A percentile compares a stretch with the other conserved stretches of the same genome.
Conservation (phyloP, 1,284 basidiomycete species). For the Caloboletus inedulis region DNA sequence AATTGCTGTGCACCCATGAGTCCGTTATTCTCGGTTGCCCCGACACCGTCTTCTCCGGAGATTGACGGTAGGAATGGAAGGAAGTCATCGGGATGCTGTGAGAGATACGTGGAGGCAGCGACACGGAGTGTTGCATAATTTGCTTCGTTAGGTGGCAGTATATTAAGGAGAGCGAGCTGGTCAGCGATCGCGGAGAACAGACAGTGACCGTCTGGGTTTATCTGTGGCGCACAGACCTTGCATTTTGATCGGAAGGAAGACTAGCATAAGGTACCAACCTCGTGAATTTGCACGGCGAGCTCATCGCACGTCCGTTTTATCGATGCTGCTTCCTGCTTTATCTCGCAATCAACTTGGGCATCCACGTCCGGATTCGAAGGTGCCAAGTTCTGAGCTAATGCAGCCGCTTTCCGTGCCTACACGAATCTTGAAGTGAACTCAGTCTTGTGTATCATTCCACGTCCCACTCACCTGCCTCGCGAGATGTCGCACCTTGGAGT, state of each 20-base stretch:
- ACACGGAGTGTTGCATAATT: slow-evolving; percentile 60
- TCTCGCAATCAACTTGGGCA: slow-evolving; percentile 65
- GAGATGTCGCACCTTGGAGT: slow-evolving; percentile 69
- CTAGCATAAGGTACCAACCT: slow-evolving; percentile 46
- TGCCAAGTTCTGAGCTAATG: slow-evolving; percentile 57
- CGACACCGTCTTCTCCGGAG: slow-evolving; percentile 72
- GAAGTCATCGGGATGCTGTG: slow-evolving; percentile 85
- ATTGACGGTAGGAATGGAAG: slow-evolving; percentile 87
- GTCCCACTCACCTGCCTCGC: slow-evolving; percentile 66
- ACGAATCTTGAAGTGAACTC: slow-evolving; percentile 1
- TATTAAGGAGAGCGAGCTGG: slow-evolving; percentile 67
- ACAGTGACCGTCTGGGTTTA: slow-evolving; percentile 94
- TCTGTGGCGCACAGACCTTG: slow-evolving; percentile 43
- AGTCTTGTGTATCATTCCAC: neutral
- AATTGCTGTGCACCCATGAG: slow-evolving; percentile 74
- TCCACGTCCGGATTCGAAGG: slow-evolving; percentile 61
- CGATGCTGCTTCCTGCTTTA: slow-evolving; percentile 68
- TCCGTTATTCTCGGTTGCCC: slow-evolving; percentile 59
- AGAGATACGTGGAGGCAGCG: slow-evolving; percentile 82
- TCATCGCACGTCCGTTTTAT: slow-evolving; percentile 69
- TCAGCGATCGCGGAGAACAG: slow-evolving; percentile 92
- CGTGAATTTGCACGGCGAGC: slow-evolving; percentile 64
- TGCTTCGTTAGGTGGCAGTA: slow-evolving; percentile 55
- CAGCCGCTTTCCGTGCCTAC: slow-evolving; percentile 76
- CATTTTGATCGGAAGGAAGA: slow-evolving; percentile 1